These are phyloP conservation scores for Mortierella sp. DNA, from an alignment of 371 early-diverging fungal species.

Conservation along the genomic window DNA sequence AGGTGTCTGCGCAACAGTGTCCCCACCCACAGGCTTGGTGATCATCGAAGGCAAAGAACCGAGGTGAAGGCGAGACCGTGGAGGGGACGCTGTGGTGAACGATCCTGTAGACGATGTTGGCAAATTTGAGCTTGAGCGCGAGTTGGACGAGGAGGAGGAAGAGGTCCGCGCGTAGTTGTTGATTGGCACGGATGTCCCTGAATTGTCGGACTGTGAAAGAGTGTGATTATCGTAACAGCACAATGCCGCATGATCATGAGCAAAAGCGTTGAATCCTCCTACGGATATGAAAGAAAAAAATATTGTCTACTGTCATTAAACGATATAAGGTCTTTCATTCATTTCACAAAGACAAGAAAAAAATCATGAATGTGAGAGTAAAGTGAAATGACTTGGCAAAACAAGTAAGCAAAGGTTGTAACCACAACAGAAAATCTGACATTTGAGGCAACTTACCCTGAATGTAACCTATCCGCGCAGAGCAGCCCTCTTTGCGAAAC, in stretches of 20 bases:
- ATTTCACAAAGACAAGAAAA: not conserved
- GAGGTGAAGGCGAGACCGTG: conserved; percentile 57
- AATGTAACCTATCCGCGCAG: conserved; percentile 65
- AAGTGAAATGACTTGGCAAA: conserved; percentile 4
- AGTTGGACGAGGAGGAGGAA: not conserved
- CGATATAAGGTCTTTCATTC: not conserved
- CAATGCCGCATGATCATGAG: conserved; percentile 23
- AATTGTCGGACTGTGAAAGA: not conserved
- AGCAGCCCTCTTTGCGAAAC: conserved; percentile 52
- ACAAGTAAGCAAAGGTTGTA: not conserved
- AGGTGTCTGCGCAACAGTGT: conserved; percentile 34
- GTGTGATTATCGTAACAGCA: conserved; percentile 13
- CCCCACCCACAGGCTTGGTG: conserved; percentile 10
- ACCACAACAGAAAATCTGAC: conserved; percentile 14
- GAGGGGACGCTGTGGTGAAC: not conserved
- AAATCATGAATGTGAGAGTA: not conserved
- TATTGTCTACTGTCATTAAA: not conserved
- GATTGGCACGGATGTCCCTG: not conserved
- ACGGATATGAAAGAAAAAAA: not conserved
- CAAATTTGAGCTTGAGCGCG: not conserved
- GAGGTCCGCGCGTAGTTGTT: not conserved
- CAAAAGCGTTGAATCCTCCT: conserved; percentile 51
- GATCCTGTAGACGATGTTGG: not conserved
- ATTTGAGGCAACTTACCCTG: conserved; percentile 59
- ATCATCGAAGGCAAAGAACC: conserved; percentile 42